Evolutionary conservation across 352 stramenopile genomes (phyloP), one percentile per base, ranked within the genome.

Genomic region (Plasmopara halstedii): DNA sequence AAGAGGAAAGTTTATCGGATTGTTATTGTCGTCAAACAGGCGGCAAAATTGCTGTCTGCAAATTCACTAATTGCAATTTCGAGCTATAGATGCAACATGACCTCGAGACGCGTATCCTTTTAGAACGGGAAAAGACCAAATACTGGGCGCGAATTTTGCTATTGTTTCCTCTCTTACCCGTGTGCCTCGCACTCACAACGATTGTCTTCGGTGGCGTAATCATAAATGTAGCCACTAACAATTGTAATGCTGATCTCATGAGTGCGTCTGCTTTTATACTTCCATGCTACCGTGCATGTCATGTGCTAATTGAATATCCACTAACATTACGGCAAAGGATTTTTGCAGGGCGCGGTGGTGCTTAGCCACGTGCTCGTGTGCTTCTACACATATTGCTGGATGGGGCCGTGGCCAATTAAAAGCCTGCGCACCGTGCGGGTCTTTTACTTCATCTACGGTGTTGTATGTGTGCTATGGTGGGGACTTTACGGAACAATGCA

Each of bases 351-450:
- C 25, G 73, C 76, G 1, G 73, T 88, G 11, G 58, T 74, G 33
- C 45, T 88, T 20, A 85, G 73, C 50, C 73, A 88, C 44, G 32
- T 84, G 19, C 57, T 83, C 6, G 64, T 85, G 11, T 51, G 70
- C 35, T 88, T 88, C 45, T 88, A 76, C 47, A 63, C 76, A 32
- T 85, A 84, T 36, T 83, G 70, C 45, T 88, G 73, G 76, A 85
- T 85, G 58, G 70, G 73, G 0, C 70, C 63, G 7, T 50, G 46
- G 32, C 70, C 72, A 9, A 85, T 87, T 44, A 69, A 65, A 49
- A 71, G 62, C 18, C 47, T 85, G 6, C 65, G 66, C 18, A 77
- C 67, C 0, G 44, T 87, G n/a, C 67, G 70, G 9, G 55, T 87
- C 19, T 78, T 85, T 42, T 85, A 87, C 50, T 34, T 76, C 15